These are phyloP conservation scores for Cryphonectria parasitica DNA, from an alignment of 2,329 filamentous ascomycete species.

Conservation along the genomic window DNA sequence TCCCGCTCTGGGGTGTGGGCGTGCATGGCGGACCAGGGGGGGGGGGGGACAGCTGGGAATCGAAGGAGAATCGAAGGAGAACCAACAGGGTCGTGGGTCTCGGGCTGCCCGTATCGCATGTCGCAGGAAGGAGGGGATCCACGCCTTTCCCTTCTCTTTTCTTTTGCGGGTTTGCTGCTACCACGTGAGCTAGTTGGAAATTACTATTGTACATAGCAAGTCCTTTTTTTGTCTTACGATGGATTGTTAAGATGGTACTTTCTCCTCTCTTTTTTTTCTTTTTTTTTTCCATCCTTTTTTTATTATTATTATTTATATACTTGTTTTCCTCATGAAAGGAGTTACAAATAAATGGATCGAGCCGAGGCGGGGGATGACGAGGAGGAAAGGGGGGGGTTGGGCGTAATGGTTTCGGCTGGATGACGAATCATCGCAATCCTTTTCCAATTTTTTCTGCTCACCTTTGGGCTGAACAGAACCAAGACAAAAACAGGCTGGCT, in stretches of 20 bases:
- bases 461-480: neutral
- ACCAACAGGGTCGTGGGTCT: constrained; percentile 15
- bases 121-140: constrained; percentile 5
- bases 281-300: neutral
- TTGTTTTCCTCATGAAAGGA: neutral
- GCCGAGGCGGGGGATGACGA: too few relatives aligned
- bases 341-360: neutral
- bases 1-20: constrained; percentile 15
- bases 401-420: neutral
- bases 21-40: constrained; percentile 14
- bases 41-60: neutral
- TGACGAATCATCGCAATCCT: neutral
- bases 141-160: neutral
- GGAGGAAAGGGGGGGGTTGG: too few relatives aligned
- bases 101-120: constrained; percentile 14
- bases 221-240: neutral
- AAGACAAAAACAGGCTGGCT: neutral
- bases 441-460: neutral
- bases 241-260: neutral
- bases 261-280: neutral
- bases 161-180: neutral
- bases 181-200: neutral
- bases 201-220: neutral
- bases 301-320: too few relatives aligned
- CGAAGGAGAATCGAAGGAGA: neutral